Conservation (phyloP, 1,139 yeast species). For the Nadsonia commutata region DNA sequence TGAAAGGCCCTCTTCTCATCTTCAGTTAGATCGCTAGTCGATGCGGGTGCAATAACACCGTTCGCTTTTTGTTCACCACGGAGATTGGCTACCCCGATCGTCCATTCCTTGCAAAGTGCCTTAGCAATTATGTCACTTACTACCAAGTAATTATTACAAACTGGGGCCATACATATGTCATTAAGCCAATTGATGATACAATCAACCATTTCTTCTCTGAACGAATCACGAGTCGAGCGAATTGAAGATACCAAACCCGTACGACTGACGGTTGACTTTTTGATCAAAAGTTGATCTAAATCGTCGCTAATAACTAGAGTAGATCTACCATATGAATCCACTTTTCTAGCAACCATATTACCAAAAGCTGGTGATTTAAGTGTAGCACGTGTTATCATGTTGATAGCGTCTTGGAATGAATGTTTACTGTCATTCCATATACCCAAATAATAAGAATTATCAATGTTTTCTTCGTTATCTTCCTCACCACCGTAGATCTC, state of each 20-base stretch:
- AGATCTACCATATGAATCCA: constrained; percentile 56
- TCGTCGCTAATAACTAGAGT: constrained; percentile 45
- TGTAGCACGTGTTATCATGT: constrained; percentile 49
- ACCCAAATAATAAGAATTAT: constrained; percentile 38
- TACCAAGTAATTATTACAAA: constrained; percentile 35
- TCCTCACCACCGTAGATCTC: constrained; percentile 32
- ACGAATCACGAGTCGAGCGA: constrained; percentile 51
- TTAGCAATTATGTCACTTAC: constrained; percentile 40
- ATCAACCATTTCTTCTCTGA: constrained; percentile 71
- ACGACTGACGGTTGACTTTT: constrained; percentile 38
- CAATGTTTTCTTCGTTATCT: constrained; percentile 23
- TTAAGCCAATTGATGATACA: constrained; percentile 53
- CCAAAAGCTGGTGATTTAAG: constrained; percentile 55
- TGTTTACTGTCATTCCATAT: constrained; percentile 71
- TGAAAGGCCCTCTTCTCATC: too few species aligned
- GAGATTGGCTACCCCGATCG: constrained; percentile 17
- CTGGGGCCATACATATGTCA: constrained; percentile 41
- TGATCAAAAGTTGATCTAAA: constrained; percentile 33
- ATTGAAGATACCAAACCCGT: constrained; percentile 59
- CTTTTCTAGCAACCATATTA: constrained; percentile 52
- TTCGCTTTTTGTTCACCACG: not conserved
- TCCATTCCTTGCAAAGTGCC: constrained; percentile 43
- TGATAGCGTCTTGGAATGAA: constrained; percentile 61
- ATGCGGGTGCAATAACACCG: too few species aligned
- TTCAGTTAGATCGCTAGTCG: too few species aligned